A percentile compares a stretch with the other conserved stretches of the same genome.
Evolutionary conservation across 1,139 yeast genomes (phyloP).

Genomic region (Geotrichum histeridarum): DNA sequence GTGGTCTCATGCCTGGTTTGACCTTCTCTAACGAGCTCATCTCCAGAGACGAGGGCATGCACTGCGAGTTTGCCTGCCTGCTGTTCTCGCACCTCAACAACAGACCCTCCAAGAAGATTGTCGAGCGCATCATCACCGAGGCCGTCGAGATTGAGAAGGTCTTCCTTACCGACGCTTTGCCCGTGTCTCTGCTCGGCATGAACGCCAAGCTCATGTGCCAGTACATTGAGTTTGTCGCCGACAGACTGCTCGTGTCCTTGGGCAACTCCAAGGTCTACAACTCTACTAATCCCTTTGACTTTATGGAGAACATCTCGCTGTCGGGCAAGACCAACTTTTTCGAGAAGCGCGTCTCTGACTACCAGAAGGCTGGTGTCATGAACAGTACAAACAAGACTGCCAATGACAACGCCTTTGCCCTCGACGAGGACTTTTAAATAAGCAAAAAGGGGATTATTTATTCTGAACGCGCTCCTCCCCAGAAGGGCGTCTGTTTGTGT

Average conservation of each 20-base stretch:
- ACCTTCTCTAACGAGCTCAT: constrained; percentile 95
- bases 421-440: constrained; percentile 44
- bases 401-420: constrained; percentile 43
- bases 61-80: constrained; percentile 96
- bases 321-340: constrained; percentile 98
- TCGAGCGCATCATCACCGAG: constrained; percentile 83
- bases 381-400: constrained; percentile 46
- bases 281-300: constrained; percentile 90
- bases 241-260: constrained; percentile 79
- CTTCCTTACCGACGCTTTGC: constrained; percentile 89
- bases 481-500: constrained; percentile 2
- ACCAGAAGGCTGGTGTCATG: constrained; percentile 99
- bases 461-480: neutral
- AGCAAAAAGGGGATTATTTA: constrained; percentile 13
- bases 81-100: constrained; percentile 87
- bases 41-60: constrained; percentile 97
- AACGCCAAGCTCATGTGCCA: constrained; percentile 89
- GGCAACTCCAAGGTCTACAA: constrained; percentile 89
- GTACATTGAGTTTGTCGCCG: constrained; percentile 97
- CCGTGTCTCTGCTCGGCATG: constrained; percentile 89
- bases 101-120: constrained; percentile 75
- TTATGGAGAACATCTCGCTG: constrained; percentile 95
- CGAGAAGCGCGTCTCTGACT: constrained; percentile 97
- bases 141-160: constrained; percentile 94
- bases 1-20: constrained; percentile 97